phyloP scores from a whole-genome alignment of 306 rosid genomes.

The Acacia melanoxylon region DNA sequence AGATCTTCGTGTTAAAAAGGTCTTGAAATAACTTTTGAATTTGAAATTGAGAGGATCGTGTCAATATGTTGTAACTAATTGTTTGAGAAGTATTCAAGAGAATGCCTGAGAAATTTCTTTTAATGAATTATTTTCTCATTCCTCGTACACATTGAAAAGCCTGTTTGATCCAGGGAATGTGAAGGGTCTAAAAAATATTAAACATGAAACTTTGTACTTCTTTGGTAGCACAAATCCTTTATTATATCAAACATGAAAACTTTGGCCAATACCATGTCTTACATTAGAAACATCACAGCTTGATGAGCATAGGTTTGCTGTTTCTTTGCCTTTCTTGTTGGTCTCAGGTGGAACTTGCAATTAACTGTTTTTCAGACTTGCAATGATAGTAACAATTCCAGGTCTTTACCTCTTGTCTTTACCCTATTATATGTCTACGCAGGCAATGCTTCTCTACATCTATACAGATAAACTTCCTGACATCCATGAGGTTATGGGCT shows the following conservation, averaged over 20 bases:
- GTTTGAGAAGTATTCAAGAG: background rate
- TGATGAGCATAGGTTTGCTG: background rate
- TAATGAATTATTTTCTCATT: background rate
- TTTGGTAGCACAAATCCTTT: background rate
- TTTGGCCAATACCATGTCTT: background rate
- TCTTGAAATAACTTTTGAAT: background rate
- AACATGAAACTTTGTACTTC: background rate
- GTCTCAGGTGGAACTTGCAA: background rate
- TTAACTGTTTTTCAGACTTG: background rate
- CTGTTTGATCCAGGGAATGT: background rate
- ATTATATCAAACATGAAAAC: background rate
- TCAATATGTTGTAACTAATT: background rate
- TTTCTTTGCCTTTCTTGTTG: background rate
- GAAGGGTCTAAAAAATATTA: background rate
- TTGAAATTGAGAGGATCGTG: background rate
- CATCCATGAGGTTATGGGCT: background rate
- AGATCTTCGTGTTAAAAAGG: background rate
- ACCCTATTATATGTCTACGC: background rate
- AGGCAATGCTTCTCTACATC: background rate
- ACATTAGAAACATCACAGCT: background rate
- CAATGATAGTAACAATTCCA: background rate
- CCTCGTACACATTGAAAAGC: background rate
- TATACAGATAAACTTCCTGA: constrained; percentile 2
- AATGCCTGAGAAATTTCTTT: background rate
- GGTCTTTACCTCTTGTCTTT: background rate